Base-by-base conservation (phyloP, 148 eudicot species). In the Camellia sinensis region DNA sequence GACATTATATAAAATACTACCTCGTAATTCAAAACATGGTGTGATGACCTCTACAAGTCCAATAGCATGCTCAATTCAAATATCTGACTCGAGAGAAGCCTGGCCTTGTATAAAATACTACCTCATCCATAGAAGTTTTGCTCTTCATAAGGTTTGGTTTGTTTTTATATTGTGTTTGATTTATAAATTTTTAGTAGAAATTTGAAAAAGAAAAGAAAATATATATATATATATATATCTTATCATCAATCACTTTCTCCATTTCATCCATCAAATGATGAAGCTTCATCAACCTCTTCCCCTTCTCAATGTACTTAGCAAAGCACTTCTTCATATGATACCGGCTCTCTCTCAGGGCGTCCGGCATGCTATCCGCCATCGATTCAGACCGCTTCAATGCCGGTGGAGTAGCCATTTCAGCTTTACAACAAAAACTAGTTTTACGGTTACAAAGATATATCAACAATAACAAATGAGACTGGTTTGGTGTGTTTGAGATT, bases 271-370 rank as follows among this genome's bases (percentile, higher is more conserved):
- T 90, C 63, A 95, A 84, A 44, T 92, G 91, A 79, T 90, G 94
- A 77, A 92, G 89, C 77, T 90, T 95, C 89, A 95, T 84, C 82
- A 93, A 21, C 68, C 97, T 83, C 80, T 77, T 92, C 15, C 99
- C 99, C 62, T 89, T 84, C 83, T 89, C 92, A 0, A 80, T 45
- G 61, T 89, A 95, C 87, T 89, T 84, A 1, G 90, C 86, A 60
- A 95, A 93, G 82, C 93, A 89, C 83, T 72, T 92, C 84, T 92
- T 95, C 98, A 92, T 90, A 57, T 90, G 89, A 87, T 95, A 93
- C 54, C 97, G 81, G 88, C 94, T 88, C 65, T 88, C 88, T 71
- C 89, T 95, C 56, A 90, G 80, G n/a, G 97, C 96, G 21, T 91
- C 97, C 3, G 97, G 94, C 98, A 93, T 93, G 86, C 87, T 89